Percentiles rank a stretch among this genome's conserved stretches.
phyloP scores from a whole-genome alignment of 2,329 filamentous ascomycete species.

The Cadophora gregata region DNA sequence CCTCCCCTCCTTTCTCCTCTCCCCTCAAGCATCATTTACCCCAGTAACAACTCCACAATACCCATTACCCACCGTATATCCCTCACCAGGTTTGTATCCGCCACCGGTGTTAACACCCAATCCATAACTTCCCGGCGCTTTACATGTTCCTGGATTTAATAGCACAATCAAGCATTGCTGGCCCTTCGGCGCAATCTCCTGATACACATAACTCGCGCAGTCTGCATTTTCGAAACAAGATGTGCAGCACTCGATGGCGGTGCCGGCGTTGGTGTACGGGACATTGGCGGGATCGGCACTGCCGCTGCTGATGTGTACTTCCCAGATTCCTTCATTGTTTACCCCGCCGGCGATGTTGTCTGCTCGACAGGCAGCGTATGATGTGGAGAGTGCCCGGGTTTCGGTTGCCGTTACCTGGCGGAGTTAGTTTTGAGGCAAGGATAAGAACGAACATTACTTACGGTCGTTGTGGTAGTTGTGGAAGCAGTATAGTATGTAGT shows the following conservation, averaged over 20 bases:
- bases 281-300: conserved; percentile 4
- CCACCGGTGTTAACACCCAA: conserved; percentile 14
- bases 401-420: conserved; percentile 3
- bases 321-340: conserved; percentile 15
- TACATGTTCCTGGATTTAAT: neutral
- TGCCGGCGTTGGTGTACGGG: conserved; percentile 9
- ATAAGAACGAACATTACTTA: neutral
- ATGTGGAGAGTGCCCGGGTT: conserved; percentile 5
- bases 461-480: conserved; percentile 7
- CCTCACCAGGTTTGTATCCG: conserved; percentile 11
- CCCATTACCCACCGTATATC: conserved; percentile 12
- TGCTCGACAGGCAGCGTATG: conserved; percentile 7
- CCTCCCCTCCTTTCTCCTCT: neutral
- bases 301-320: conserved; percentile 5
- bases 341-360: conserved; percentile 8
- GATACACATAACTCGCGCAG: conserved; percentile 14
- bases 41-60: conserved; percentile 11
- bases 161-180: conserved; percentile 16
- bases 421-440: neutral
- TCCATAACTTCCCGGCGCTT: neutral
- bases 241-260: conserved; percentile 9
- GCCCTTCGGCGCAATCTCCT: neutral
- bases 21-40: conserved; percentile 5
- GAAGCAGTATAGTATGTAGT: conserved; percentile 6
- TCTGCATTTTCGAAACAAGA: conserved; percentile 8